Evolutionary conservation across 179 eudicot species (phyloP), one percentile per base, ranked within the genome.

Genomic region (Monotropa hypopitys): DNA sequence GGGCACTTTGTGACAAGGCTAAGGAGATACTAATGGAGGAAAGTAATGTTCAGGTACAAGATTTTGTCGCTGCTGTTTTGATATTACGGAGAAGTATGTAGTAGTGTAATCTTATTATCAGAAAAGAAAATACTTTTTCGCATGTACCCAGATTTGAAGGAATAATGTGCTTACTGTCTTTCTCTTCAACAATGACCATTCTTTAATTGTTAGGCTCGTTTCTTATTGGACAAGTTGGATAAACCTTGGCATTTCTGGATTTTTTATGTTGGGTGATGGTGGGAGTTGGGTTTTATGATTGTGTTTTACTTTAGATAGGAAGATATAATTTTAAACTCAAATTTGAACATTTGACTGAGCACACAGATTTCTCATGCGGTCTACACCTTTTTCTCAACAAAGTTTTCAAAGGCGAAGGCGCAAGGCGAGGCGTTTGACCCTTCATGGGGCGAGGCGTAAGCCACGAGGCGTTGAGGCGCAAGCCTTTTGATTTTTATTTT

Each of bases 21-120:
- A 91, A 91, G 81, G 98, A 93, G 90, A 87, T 90, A 35, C 82
- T 93, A 78, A 90, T 88, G 92, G 89, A 90, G 49, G 98, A 93
- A 87, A 93, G 98, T 77, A 93, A 93, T 86, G 98, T 91, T 77
- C 98, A 93, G 98, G 98, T 93, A 77, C 82, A 70, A 32, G 32
- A 2, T 20, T 57, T n/a, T 33, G 75, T 33, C 50, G 21, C 47
- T 50, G 0, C 23, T 72, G 42, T 28, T 57, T n/a, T 49, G 4
- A 20, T 26, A 28, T 53, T 21, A 33, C 13, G 5, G 42, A 18
- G 12, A 61, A 61, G 0, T 50, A 13, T 2, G 3, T 50, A 6
- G 18, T 30, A 12, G 12, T 28, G 38, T 61, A 26, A 61, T 61
- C 20, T 61, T 7, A 38, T 47, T 61, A 28, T 28, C 38, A 12